These are phyloP conservation scores for Nakazawaea ambrosiae DNA, from an alignment of 805 yeast species.

Conservation along the genomic window DNA sequence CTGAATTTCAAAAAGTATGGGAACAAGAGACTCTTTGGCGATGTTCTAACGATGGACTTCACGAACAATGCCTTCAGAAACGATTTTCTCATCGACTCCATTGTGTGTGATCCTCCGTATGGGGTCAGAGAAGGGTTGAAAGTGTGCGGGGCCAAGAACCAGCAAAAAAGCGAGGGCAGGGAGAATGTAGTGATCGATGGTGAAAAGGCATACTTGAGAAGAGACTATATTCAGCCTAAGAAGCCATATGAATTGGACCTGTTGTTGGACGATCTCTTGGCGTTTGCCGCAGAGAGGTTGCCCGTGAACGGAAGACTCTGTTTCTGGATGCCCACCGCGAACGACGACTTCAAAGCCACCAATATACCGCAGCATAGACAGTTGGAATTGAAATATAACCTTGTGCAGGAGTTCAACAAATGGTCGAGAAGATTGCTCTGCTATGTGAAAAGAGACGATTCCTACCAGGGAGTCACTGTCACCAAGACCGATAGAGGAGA, in stretches of 20 bases:
- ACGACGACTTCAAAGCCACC: slow-evolving; percentile 64
- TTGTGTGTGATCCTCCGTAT: slow-evolving; percentile 95
- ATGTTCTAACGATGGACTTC: slow-evolving; percentile 87
- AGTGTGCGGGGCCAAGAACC: slow-evolving; percentile 77
- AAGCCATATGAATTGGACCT: slow-evolving; percentile 79
- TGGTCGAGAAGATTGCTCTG: slow-evolving; percentile 89
- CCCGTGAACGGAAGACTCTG: slow-evolving; percentile 75
- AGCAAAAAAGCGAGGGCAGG: slow-evolving; percentile 62
- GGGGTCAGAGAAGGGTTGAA: slow-evolving; percentile 95
- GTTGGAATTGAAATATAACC: slow-evolving; percentile 60
- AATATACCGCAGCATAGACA: slow-evolving; percentile 73
- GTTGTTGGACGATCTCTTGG: slow-evolving; percentile 69
- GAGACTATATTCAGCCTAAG: slow-evolving; percentile 88
- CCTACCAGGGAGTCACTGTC: slow-evolving; percentile 41
- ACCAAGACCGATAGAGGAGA: slow-evolving; percentile 37
- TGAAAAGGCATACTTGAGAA: slow-evolving; percentile 63
- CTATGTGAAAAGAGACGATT: slow-evolving; percentile 56
- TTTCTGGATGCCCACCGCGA: slow-evolving; percentile 98
- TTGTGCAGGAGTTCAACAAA: slow-evolving; percentile 84
- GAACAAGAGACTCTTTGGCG: slow-evolving; percentile 52
- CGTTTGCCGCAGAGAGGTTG: slow-evolving; percentile 65
- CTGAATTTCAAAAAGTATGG: slow-evolving; percentile 74
- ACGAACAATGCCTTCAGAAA: slow-evolving; percentile 78
- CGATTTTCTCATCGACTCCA: slow-evolving; percentile 62
- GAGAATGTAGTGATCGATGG: slow-evolving; percentile 75